Base-by-base conservation (phyloP, 495 filamentous ascomycete species). In the Melanomma pulvis-pyrius region DNA sequence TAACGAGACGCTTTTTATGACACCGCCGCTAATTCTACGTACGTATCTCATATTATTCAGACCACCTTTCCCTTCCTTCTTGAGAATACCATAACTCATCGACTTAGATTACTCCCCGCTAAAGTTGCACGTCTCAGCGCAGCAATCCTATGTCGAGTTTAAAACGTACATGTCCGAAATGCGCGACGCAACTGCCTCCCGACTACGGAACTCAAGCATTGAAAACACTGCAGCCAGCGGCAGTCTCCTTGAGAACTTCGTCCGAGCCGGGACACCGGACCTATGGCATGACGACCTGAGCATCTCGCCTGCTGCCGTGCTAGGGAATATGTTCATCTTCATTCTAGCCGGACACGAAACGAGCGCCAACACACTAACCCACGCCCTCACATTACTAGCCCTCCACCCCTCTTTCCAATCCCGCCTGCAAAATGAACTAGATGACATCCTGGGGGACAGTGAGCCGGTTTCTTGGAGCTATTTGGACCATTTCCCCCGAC, bases 301-400 rank as follows among this genome's bases (percentile, higher is more conserved):
- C 13, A 52, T 52, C 21, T 17, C 49, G 2, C 49, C 19, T n/a
- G 7, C 19, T 52, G 8, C 49, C 13, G 49, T 52, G 8, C 3
- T 52, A 5, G 49, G 49, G 6, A 52, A 52, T 21, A 6, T 52
- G 21, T 52, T 52, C 49, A 52, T 52, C 7, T 52, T 26, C 49
- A 52, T 52, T n/a, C 26, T 52, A 15, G 22, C 8, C 15, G 47
- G 47, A 13, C 47, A 50, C 21, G 47, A 50, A 50, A 55, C 22
- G 21, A 50, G 47, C 47, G 47, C 47, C 8, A 60, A 60, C 17
- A 12, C 28, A 9, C n/a, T 41, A 12, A 49, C 49, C n/a, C n/a
- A n/a, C n/a, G n/a, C n/a, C n/a, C n/a, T n/a, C n/a, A n/a, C n/a
- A n/a, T n/a, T n/a, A n/a, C n/a, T n/a, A n/a, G n/a, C n/a, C n/a